Evolutionary conservation across 2,329 filamentous ascomycete genomes (phyloP).

Genomic region (Pestalotiopsis sp.): DNA sequence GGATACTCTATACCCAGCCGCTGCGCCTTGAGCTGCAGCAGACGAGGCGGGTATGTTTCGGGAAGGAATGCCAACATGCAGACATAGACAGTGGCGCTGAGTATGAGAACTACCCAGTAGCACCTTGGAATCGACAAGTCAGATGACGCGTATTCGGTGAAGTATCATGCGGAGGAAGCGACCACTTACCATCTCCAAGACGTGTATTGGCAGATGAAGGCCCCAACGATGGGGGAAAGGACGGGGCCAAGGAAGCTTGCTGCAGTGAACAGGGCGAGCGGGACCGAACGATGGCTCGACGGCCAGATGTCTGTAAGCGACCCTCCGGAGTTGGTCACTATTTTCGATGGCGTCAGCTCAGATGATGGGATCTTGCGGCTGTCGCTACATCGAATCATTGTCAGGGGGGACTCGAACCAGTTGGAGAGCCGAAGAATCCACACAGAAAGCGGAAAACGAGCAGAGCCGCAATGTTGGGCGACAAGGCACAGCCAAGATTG

Average conservation of each 20-base stretch:
- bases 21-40: slow-evolving; percentile 36
- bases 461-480: slow-evolving; percentile 36
- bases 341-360: not conserved
- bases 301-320: slow-evolving; percentile 45
- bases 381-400: too few relatives aligned
- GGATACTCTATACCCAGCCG: not conserved
- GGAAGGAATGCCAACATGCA: slow-evolving; percentile 30
- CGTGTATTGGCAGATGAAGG: slow-evolving; percentile 12
- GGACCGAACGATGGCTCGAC: slow-evolving; percentile 36
- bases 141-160: not conserved
- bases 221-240: slow-evolving; percentile 15
- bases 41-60: slow-evolving; percentile 36
- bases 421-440: slow-evolving; percentile 42
- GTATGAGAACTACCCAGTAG: slow-evolving; percentile 43
- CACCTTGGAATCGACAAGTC: slow-evolving; percentile 26
- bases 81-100: slow-evolving; percentile 32
- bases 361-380: not conserved
- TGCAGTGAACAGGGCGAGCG: slow-evolving; percentile 36
- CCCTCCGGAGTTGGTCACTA: slow-evolving; percentile 44
- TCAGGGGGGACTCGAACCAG: not conserved
- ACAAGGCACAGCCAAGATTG: slow-evolving; percentile 50
- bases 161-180: not conserved
- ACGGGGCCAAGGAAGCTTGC: not conserved
- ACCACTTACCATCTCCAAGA: slow-evolving; percentile 6
- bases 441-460: slow-evolving; percentile 42